A percentile compares a stretch with the other conserved stretches of the same genome.
These are phyloP conservation scores for Ceratocystis smalleyi DNA, from an alignment of 2,329 filamentous ascomycete genomes.

Conservation along the genomic window DNA sequence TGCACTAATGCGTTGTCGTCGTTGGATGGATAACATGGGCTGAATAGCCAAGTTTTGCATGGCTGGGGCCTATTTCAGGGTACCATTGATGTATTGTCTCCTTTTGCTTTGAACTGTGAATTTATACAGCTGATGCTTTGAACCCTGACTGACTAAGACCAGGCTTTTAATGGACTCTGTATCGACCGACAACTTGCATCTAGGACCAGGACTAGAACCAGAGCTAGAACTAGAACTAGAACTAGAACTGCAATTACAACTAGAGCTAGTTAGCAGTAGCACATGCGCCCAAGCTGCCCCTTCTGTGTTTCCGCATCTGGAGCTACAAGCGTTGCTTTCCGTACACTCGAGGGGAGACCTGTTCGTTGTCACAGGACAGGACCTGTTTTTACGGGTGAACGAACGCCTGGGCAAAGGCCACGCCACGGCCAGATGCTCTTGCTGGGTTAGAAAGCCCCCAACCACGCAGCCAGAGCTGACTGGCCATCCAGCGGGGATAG, in stretches of 20 bases:
- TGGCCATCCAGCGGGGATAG: neutral
- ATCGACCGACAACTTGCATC: too few relatives aligned
- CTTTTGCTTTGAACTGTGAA: neutral
- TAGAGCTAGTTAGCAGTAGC: too few relatives aligned
- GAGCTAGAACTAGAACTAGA: too few relatives aligned
- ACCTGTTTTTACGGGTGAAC: neutral
- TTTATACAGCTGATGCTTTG: neutral
- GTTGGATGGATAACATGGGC: neutral
- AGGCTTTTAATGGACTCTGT: neutral
- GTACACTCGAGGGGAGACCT: too few relatives aligned
- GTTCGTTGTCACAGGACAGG: neutral
- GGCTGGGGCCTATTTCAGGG: neutral
- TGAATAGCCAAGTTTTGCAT: neutral
- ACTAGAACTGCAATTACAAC: too few relatives aligned
- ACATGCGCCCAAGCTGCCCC: too few relatives aligned
- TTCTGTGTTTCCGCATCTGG: too few relatives aligned
- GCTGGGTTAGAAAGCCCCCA: neutral
- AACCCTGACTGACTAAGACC: neutral
- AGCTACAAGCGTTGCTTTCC: too few relatives aligned
- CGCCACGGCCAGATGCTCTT: neutral
- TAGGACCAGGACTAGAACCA: too few relatives aligned
- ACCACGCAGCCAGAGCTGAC: neutral
- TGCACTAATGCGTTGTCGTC: neutral
- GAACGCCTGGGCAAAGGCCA: neutral
- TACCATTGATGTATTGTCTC: neutral